Evolutionary conservation across 1,284 basidiomycete species (phyloP).

Genomic region (Tilletia setariae): DNA sequence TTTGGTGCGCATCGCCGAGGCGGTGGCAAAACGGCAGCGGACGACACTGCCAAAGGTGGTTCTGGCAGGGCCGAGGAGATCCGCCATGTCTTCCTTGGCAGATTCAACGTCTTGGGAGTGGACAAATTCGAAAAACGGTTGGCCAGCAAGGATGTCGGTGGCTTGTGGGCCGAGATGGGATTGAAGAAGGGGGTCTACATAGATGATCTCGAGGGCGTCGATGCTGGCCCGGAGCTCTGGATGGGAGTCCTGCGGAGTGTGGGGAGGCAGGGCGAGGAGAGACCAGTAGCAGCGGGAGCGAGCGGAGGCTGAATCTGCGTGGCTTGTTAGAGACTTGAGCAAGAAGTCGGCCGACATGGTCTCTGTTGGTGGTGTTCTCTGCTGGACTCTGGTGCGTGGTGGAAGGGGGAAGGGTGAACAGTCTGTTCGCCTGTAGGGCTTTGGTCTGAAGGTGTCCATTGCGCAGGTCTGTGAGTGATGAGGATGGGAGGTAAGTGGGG

Average conservation of each 20-base stretch:
- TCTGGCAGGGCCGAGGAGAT: conserved; percentile 68
- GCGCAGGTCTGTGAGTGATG: not conserved
- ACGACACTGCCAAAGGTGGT: conserved; percentile 88
- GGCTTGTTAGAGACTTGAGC: too few relatives aligned
- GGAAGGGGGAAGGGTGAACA: not conserved
- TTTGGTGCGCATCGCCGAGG: not conserved
- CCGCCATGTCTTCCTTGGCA: conserved; percentile 64
- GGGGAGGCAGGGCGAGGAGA: conserved; percentile 5
- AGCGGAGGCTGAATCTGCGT: not conserved
- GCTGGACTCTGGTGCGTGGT: not conserved
- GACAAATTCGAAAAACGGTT: conserved; percentile 76
- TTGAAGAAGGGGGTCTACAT: conserved; percentile 80
- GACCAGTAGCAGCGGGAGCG: conserved; percentile 15
- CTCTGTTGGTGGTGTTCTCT: not conserved
- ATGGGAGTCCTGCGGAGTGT: not conserved
- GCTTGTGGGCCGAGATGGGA: conserved; percentile 73
- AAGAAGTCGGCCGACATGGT: too few relatives aligned
- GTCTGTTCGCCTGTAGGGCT: not conserved
- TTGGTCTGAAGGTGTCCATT: not conserved
- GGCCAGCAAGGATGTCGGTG: conserved; percentile 56
- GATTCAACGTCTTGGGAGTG: conserved; percentile 75
- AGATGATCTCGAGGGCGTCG: conserved; percentile 72
- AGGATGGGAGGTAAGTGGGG: too few relatives aligned
- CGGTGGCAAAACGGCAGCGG: conserved; percentile 59
- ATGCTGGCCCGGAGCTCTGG: not conserved